A percentile compares a stretch with the other conserved stretches of the same genome.
These are phyloP conservation scores for Mangifera indica DNA, from an alignment of 345 rosid genomes.

Conservation along the genomic window DNA sequence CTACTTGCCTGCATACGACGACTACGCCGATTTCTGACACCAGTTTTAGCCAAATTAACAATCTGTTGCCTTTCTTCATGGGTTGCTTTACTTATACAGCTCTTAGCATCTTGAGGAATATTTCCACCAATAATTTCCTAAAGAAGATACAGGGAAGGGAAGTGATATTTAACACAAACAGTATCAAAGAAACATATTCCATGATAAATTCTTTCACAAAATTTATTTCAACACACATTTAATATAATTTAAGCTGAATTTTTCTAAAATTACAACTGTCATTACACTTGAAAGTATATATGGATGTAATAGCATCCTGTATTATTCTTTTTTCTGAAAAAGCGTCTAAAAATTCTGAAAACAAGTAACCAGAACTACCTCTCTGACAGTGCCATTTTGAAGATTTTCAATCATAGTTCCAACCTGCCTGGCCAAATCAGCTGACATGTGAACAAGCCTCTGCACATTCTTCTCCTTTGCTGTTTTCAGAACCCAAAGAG, in stretches of 20 bases:
- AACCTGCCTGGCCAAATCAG: conserved; percentile 86
- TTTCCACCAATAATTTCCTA: conserved; percentile 44
- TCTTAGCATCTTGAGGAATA: conserved; percentile 28
- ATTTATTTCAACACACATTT: background rate
- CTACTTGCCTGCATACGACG: conserved; percentile 66
- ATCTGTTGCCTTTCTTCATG: conserved; percentile 53
- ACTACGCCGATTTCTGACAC: conserved; percentile 78
- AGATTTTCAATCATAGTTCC: conserved; percentile 59
- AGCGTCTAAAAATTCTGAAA: background rate
- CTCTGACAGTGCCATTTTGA: conserved; percentile 36
- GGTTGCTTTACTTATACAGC: conserved; percentile 30
- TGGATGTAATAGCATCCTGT: background rate
- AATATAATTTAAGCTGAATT: background rate
- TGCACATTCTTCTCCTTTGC: conserved; percentile 61
- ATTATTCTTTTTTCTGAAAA: background rate
- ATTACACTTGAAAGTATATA: background rate
- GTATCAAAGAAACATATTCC: background rate
- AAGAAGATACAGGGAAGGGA: background rate
- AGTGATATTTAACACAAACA: background rate
- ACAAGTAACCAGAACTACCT: conserved; percentile 41
- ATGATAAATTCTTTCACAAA: background rate
- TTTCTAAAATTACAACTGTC: background rate
- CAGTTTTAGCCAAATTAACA: conserved; percentile 59
- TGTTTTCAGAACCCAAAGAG: conserved; percentile 84
- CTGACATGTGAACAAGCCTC: conserved; percentile 80